These are phyloP conservation scores for Plasmodium inui DNA, from an alignment of 169 alveolate genomes.

Conservation along the genomic window DNA sequence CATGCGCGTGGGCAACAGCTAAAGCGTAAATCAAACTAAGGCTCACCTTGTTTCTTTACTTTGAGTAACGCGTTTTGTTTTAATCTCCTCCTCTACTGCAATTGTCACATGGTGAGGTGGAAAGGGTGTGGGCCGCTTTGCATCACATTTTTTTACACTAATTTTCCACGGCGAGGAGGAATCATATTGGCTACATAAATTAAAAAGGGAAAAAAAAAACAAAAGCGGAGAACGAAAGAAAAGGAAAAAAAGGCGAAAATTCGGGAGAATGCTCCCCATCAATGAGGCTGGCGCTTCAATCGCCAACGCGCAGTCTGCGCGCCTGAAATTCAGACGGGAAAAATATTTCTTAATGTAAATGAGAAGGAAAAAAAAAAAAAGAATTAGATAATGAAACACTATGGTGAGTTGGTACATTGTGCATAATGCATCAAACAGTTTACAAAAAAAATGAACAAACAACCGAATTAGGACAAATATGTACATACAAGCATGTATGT, in stretches of 20 bases:
- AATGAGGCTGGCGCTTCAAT: neutral
- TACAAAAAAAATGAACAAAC: slow-evolving; percentile 11
- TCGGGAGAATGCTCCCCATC: neutral
- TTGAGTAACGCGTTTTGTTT: neutral
- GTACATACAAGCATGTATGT: neutral
- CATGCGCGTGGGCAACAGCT: neutral
- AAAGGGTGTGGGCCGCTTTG: neutral
- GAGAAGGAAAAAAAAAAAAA: neutral
- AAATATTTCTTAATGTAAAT: slow-evolving; percentile 1
- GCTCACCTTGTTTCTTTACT: neutral
- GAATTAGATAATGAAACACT: neutral
- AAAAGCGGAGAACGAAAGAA: neutral
- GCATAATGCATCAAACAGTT: slow-evolving; percentile 10
- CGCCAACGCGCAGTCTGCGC: neutral
- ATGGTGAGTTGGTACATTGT: neutral
- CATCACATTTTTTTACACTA: neutral
- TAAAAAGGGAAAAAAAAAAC: neutral
- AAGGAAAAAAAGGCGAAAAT: neutral
- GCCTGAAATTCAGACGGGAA: slow-evolving; percentile 1
- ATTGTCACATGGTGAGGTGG: neutral
- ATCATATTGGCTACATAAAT: neutral
- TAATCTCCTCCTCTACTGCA: neutral
- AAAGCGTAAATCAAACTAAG: neutral
- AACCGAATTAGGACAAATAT: neutral
- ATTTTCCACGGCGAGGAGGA: neutral